Evolutionary conservation across 2,329 filamentous ascomycete genomes (phyloP).

Genomic region (Metarhizium robertsii): DNA sequence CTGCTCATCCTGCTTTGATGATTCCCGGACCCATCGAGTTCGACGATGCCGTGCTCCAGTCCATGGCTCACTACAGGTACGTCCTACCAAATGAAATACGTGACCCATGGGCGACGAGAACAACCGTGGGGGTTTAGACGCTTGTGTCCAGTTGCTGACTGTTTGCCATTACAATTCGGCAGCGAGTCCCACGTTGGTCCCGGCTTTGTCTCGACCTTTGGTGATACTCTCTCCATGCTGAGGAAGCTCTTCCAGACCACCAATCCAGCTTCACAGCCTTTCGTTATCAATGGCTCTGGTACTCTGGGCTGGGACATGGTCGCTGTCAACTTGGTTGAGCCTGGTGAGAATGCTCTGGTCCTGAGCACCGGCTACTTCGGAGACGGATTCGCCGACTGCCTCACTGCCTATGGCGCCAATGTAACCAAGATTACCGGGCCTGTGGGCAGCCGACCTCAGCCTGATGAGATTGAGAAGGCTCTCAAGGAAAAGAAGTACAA

Average conservation of each 20-base stretch:
- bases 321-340: slow-evolving; percentile 84
- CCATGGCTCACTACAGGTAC: slow-evolving; percentile 91
- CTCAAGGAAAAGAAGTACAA: slow-evolving; percentile 90
- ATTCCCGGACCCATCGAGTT: slow-evolving; percentile 98
- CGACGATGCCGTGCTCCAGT: slow-evolving; percentile 89
- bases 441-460: slow-evolving; percentile 78
- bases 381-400: slow-evolving; percentile 87
- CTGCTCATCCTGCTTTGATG: slow-evolving; percentile 64
- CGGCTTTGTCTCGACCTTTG: slow-evolving; percentile 82
- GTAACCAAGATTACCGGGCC: slow-evolving; percentile 84
- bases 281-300: slow-evolving; percentile 87
- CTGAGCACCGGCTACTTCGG: slow-evolving; percentile 96
- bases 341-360: slow-evolving; percentile 82
- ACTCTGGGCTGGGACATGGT: slow-evolving; percentile 96
- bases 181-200: slow-evolving; percentile 92
- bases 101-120: neutral
- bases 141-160: neutral
- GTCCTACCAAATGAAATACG: slow-evolving; percentile 9
- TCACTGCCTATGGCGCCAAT: slow-evolving; percentile 82
- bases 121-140: neutral
- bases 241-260: slow-evolving; percentile 92
- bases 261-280: slow-evolving; percentile 74
- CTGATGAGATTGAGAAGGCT: slow-evolving; percentile 80
- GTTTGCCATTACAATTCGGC: slow-evolving; percentile 4
- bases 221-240: slow-evolving; percentile 78